Evolutionary conservation across 495 filamentous ascomycete genomes (phyloP), one percentile per base, ranked within the genome.

Genomic region (Xanthoparmelia taractica): DNA sequence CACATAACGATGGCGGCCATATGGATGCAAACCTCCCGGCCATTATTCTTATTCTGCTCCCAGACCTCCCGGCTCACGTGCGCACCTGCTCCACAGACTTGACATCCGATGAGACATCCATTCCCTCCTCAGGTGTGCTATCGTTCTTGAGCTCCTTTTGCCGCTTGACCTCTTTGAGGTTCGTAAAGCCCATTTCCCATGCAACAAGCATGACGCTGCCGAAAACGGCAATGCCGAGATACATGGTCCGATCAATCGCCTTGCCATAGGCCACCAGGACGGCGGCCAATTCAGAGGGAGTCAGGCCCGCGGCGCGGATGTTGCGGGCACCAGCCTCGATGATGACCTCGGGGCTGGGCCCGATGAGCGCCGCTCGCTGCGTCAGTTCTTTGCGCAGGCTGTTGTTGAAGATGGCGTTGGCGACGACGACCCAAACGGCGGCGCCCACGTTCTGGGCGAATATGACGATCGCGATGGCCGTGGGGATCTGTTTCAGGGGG

Each of bases 401-500:
- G 71, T 87, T 87, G 47, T 78, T 76, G 67, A 93, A 87, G 61
- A 91, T 79, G 63, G 83, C 87, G 66, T 90, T 81, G 29, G 76
- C 85, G 36, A 90, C 80, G 8, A 79, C 79, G 33, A 91, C 78
- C 68, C 86, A 88, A 11, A 89, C 71, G 0, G 86, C 81, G 27
- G 83, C 85, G 45, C 84, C 85, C 10, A 90, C 73, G 2, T 80
- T 84, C 68, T 87, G 84, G 55, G 74, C 67, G 70, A 87, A 88
- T 29, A 85, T 71, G 27, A 85, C 75, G 56, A 83, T 70, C 8
- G 82, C 72, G 65, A 80, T 81, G 36, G 74, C 80, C 29, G 80
- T 72, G 29, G 82, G 75, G 40, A 81, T 73, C 63, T 82, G 74
- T 17, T 69, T 65, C 15, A 73, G 68, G 4, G 78, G 73, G 29